Base-by-base conservation (phyloP, 2,329 filamentous ascomycete genomes). In the Arachnomyces sp. region DNA sequence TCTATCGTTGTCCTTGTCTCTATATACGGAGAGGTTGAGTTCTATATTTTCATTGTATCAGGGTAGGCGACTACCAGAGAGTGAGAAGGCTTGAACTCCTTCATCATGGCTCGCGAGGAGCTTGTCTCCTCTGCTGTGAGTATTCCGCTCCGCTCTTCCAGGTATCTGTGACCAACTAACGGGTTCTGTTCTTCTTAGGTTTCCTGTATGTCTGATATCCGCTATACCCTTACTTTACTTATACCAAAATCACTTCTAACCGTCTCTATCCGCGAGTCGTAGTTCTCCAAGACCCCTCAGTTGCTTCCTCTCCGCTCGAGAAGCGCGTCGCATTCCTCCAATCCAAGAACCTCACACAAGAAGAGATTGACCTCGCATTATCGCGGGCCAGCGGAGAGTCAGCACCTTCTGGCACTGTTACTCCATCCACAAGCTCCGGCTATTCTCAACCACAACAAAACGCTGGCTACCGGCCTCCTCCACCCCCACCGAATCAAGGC, bases 301-400 rank as follows among this genome's bases (percentile, higher is more conserved):
- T 98, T 51, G 79, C 87, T 29, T 79, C 80, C 7, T 90, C 92
- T 4, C 83, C 92, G n/a, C 69, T 94, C 46, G 92, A 96, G 57
- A 95, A 92, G 65, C 81, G 87, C 49, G 77, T 96, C 44, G 84
- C 88, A 7, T 98, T 98, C 54, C 74, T 98, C 14, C 85, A 89
- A 63, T 93, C 89, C 6, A 98, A 98, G 68, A 96, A 98, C 63
- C 75, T 98, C 40, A 96, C 90, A 1, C 84, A 92, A 61, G 90
- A 96, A 65, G 93, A 98, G 66, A 84, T 98, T 55, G 85, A 92
- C 57, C 72, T 78, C 29, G 84, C 93, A 12, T 74, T 98, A 50
- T 75, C 84, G 31, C 80, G 90, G 55, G 79, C 79, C 34, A 80
- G 82, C 48, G 79, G 79, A 53, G 76, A 74, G 50, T 59, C 69